These are phyloP conservation scores for Sarocladiaceae sp. DNA, from an alignment of 2,329 filamentous ascomycete genomes.

Conservation along the genomic window DNA sequence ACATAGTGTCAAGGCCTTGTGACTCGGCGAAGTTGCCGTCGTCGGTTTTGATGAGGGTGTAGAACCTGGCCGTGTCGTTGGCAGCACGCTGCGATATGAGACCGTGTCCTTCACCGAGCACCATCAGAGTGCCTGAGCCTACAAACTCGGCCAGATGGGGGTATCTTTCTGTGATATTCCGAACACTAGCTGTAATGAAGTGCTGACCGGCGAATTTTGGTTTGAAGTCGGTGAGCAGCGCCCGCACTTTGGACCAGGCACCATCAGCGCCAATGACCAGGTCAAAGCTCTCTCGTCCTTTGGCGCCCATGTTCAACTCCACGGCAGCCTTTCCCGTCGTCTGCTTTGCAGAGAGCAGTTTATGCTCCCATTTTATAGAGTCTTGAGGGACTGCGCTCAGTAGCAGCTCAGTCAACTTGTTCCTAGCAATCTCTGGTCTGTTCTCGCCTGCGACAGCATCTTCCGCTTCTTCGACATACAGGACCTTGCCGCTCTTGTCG, in stretches of 20 bases:
- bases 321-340: background rate
- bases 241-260: constrained; percentile 26
- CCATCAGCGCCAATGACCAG: constrained; percentile 11
- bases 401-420: constrained; percentile 29
- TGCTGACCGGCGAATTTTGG: constrained; percentile 36
- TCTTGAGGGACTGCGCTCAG: constrained; percentile 23
- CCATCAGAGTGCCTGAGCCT: constrained; percentile 32
- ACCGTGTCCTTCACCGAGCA: constrained; percentile 32
- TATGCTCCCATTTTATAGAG: constrained; percentile 24
- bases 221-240: constrained; percentile 27
- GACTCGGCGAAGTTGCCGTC: constrained; percentile 19
- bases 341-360: constrained; percentile 23
- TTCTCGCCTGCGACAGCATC: constrained; percentile 17
- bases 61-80: constrained; percentile 24
- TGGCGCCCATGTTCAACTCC: constrained; percentile 16
- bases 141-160: constrained; percentile 33
- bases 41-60: constrained; percentile 19
- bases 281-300: background rate
- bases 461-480: constrained; percentile 10
- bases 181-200: constrained; percentile 30
- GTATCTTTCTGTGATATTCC: constrained; percentile 26
- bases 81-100: constrained; percentile 27
- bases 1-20: constrained; percentile 12
- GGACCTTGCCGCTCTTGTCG: constrained; percentile 20
- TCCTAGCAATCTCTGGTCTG: constrained; percentile 35